A percentile compares a stretch with the other conserved stretches of the same genome.
phyloP scores from a whole-genome alignment of 2,329 filamentous ascomycete species.

The Mycosphaerella arachidis region DNA sequence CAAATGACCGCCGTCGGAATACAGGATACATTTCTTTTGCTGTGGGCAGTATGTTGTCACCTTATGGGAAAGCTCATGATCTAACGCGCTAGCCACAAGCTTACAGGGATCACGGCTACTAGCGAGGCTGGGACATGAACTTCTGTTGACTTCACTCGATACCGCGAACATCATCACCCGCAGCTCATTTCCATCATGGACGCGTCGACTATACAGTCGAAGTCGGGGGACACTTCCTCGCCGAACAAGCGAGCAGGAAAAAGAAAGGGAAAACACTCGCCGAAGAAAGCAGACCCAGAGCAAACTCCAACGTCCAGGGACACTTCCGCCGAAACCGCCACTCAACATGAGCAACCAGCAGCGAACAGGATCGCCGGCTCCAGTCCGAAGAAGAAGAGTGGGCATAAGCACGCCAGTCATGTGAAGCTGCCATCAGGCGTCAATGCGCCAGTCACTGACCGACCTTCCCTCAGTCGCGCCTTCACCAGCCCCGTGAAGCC shows the following conservation, averaged over 20 bases:
- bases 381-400: not conserved
- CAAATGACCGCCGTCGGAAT: too few relatives aligned
- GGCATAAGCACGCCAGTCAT: not conserved
- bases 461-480: not conserved
- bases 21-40: too few relatives aligned
- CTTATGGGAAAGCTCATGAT: not conserved
- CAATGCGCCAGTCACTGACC: not conserved
- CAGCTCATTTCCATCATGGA: not conserved
- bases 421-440: not conserved
- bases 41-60: too few relatives aligned
- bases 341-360: not conserved
- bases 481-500: not conserved
- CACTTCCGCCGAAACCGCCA: not conserved
- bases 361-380: not conserved
- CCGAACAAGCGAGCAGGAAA: not conserved
- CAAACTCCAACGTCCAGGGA: not conserved
- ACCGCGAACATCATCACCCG: not conserved
- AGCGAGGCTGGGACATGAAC: not conserved
- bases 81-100: not conserved
- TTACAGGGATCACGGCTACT: not conserved
- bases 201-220: not conserved
- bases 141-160: not conserved
- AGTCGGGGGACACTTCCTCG: not conserved
- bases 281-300: not conserved
- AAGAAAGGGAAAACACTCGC: not conserved